Evolutionary conservation across 108 stramenopile genomes (phyloP).

Genomic region (Discostella pseudostelligera): DNA sequence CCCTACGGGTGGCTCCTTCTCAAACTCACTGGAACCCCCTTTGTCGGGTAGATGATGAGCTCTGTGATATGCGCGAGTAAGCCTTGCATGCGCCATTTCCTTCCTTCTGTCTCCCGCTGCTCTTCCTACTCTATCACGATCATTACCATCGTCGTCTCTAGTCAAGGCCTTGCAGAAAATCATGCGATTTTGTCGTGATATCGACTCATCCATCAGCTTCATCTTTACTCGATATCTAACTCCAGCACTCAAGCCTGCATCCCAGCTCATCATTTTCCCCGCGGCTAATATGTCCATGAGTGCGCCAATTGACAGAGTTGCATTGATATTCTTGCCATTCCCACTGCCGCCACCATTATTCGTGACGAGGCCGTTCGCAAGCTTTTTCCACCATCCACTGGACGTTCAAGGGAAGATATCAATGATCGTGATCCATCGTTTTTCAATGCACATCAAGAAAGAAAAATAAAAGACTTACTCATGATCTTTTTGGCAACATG

Average conservation of each 20-base stretch:
- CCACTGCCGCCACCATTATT: too few relatives aligned
- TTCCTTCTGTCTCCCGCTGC: slow-evolving; percentile 20
- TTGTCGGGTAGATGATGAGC: slow-evolving; percentile 19
- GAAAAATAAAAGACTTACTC: slow-evolving; percentile 5
- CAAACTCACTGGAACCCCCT: neutral
- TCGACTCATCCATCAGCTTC: slow-evolving; percentile 61
- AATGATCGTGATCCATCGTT: neutral
- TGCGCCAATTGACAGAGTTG: slow-evolving; percentile 44
- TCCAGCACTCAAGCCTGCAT: slow-evolving; percentile 30
- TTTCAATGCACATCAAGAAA: neutral
- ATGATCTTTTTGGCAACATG: slow-evolving; percentile 82
- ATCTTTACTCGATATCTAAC: slow-evolving; percentile 63
- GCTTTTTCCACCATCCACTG: slow-evolving; percentile 38
- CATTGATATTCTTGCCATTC: too few relatives aligned
- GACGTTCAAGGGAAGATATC: neutral
- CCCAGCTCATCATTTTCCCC: slow-evolving; percentile 63
- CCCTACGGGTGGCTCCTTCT: neutral
- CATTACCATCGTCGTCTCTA: slow-evolving; percentile 11
- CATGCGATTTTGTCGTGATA: slow-evolving; percentile 70
- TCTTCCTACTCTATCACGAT: slow-evolving; percentile 6
- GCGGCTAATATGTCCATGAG: slow-evolving; percentile 71
- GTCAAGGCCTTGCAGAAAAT: slow-evolving; percentile 47
- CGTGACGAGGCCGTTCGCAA: slow-evolving; percentile 23
- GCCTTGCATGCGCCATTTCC: slow-evolving; percentile 24
- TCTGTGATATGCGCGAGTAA: slow-evolving; percentile 33